These are phyloP conservation scores for Coemansia sp. DNA, from an alignment of 192 early-diverging fungal genomes.

Conservation along the genomic window DNA sequence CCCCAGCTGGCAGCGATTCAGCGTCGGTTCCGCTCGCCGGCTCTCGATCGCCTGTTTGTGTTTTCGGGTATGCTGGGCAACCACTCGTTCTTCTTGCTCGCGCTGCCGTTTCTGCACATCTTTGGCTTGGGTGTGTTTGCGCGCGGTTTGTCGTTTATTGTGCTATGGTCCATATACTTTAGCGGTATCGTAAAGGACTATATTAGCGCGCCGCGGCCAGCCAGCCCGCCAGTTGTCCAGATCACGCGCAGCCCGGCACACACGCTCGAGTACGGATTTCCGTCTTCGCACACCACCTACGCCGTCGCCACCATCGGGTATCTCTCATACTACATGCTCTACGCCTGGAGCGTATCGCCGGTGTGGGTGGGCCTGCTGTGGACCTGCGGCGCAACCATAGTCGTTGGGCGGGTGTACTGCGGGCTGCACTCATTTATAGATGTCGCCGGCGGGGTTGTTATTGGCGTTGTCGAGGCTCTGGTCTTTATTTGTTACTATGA, in stretches of 20 bases:
- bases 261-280: conserved; percentile 86
- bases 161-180: conserved; percentile 50
- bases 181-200: conserved; percentile 66
- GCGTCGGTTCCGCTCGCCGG: conserved; percentile 16
- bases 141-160: conserved; percentile 41
- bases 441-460: conserved; percentile 62
- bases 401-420: conserved; percentile 74
- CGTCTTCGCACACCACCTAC: conserved; percentile 85
- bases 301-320: conserved; percentile 69
- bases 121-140: conserved; percentile 67
- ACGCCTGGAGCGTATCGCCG: conserved; percentile 16
- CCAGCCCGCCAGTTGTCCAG: conserved; percentile 69
- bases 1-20: conserved; percentile 35
- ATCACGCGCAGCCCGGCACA: conserved; percentile 63
- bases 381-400: conserved; percentile 54
- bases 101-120: conserved; percentile 76
- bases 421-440: conserved; percentile 87
- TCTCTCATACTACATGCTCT: conserved; percentile 28
- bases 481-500: conserved; percentile 28
- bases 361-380: conserved; percentile 52
- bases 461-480: conserved; percentile 60
- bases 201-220: conserved; percentile 79
- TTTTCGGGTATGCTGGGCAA: conserved; percentile 76
- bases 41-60: conserved; percentile 62
- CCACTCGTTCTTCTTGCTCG: conserved; percentile 81